Evolutionary conservation across 192 early-diverging fungal species (phyloP), one percentile per base, ranked within the genome.

Genomic region (Umbelopsis sp.): DNA sequence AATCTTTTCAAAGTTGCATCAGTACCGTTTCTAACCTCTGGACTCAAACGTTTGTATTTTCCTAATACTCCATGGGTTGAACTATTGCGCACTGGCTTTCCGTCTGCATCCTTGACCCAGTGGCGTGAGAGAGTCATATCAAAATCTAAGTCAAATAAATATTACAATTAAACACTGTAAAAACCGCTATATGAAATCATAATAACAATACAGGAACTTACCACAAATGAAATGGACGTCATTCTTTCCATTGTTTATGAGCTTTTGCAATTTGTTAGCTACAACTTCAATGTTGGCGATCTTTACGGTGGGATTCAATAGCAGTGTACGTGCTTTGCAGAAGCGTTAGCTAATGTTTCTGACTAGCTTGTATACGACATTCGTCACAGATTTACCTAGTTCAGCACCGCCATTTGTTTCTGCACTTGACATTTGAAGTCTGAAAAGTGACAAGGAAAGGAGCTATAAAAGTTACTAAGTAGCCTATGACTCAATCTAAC

Each of bases 41-140:
- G 45, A 11, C 70, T 68, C 22, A 86, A 68, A 9, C 65, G 66
- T 6, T 52, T 50, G 52, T 81, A 80, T 34, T 59, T 51, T 12
- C 76, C 80, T 21, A 83, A 68, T 32, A 88, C 75, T 16, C 74
- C 74, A 70, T 88, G 85, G 12, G 78, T 80, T 38, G 81, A 82
- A 31, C 77, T 70, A 72, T 79, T 82, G 24, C 83, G 81, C 14
- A 75, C 74, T n/a, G 74, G 72, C 68, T 74, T 66, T 9, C 74
- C 75, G 2, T 66, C 47, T 25, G 75, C 73, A 59, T 84, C 74
- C 14, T 71, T 47, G 8, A 68, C 72, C 77, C 74, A 83, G 65
- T 81, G 50, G 70, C 77, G 75, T 32, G 89, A 90, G 54, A 92
- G 80, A 25, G 92, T 93, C 88, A 90, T 89, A 71, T 93, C 92